Conservation (phyloP, 768 basidiomycete species). For the Leccinum pellstonianum region DNA sequence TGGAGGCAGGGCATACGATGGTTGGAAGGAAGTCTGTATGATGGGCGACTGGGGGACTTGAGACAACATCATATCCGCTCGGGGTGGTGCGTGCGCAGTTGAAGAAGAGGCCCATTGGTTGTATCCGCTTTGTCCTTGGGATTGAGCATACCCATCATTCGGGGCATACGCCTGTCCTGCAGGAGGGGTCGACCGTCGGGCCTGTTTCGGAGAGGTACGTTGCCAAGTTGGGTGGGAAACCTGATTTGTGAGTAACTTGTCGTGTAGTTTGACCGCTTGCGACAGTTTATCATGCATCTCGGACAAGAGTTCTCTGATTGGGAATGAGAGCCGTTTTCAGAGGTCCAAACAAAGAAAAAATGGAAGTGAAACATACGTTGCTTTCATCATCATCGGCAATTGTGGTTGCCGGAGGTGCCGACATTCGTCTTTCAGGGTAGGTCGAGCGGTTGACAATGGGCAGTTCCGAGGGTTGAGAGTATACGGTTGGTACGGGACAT, state of each 20-base stretch:
- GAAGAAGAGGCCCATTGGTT: conserved; percentile 31
- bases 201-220: conserved; percentile 22
- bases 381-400: conserved; percentile 71
- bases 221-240: conserved; percentile 71
- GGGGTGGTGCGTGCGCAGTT: conserved; percentile 18
- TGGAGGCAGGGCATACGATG: conserved; percentile 27
- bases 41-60: conserved; percentile 30
- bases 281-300: conserved; percentile 96
- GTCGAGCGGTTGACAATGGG: conserved; percentile 59
- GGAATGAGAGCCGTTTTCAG: not conserved
- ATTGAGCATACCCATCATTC: conserved; percentile 33
- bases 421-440: conserved; percentile 35
- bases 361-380: conserved; percentile 57
- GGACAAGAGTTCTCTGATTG: conserved; percentile 65
- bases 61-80: conserved; percentile 17
- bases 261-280: conserved; percentile 89
- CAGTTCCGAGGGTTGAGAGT: conserved; percentile 60
- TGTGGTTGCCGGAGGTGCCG: conserved; percentile 22
- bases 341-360: not conserved
- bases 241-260: conserved; percentile 82
- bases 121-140: conserved; percentile 31
- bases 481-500: conserved; percentile 51
- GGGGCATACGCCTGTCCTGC: conserved; percentile 20
- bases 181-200: conserved; percentile 26
- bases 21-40: conserved; percentile 29